Evolutionary conservation across 2,329 filamentous ascomycete genomes (phyloP).

Genomic region (Aspergillus persii): DNA sequence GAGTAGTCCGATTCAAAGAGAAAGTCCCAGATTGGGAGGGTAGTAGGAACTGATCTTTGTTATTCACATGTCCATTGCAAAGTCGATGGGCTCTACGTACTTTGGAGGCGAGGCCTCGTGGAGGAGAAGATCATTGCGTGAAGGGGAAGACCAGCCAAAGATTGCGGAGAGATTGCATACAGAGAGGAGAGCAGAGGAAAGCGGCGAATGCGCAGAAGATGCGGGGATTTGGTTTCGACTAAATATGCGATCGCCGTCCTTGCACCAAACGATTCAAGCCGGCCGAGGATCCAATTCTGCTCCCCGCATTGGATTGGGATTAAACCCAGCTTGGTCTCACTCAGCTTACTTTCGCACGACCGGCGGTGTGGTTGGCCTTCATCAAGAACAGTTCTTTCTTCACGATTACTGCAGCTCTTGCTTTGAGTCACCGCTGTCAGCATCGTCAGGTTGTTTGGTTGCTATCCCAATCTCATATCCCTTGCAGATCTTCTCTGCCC

Average conservation of each 20-base stretch:
- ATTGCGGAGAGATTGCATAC: too few relatives aligned
- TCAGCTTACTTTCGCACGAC: not conserved
- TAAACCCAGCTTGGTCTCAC: not conserved
- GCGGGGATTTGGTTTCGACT: not conserved
- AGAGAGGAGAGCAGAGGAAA: too few relatives aligned
- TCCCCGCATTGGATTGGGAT: not conserved
- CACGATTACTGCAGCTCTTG: too few relatives aligned
- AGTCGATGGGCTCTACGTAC: not conserved
- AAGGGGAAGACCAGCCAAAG: not conserved
- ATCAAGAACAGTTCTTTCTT: too few relatives aligned
- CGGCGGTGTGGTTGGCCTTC: too few relatives aligned
- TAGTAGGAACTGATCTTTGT: conserved; percentile 9
- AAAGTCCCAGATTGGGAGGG: conserved; percentile 57
- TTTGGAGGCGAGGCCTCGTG: not conserved
- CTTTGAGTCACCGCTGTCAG: too few relatives aligned
- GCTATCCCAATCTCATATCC: too few relatives aligned
- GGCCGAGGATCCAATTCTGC: too few relatives aligned
- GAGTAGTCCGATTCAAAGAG: conserved; percentile 57
- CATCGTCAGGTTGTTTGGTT: too few relatives aligned
- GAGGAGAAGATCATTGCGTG: conserved; percentile 5
- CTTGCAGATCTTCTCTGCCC: too few relatives aligned
- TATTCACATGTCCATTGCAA: not conserved
- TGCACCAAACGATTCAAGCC: not conserved
- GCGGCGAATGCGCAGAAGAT: too few relatives aligned
- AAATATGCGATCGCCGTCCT: not conserved